Evolutionary conservation across 257 asterid genomes (phyloP), one percentile per base, ranked within the genome.

Genomic region (Nemophila menziesii): DNA sequence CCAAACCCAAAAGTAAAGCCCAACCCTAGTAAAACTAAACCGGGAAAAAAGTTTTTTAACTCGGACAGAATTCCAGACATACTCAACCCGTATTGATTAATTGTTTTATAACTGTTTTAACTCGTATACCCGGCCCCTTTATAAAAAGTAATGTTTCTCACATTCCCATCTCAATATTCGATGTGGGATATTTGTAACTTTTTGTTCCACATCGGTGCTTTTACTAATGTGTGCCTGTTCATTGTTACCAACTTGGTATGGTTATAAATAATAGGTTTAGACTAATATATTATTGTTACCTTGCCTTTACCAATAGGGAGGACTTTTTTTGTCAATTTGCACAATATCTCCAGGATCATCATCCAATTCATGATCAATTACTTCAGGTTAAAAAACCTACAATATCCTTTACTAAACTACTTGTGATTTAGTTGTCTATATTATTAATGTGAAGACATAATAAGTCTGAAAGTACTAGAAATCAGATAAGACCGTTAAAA

Each of bases 301-400:
- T 89, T 84, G 59, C 70, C 89, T 55, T 80, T 77, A 56, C 67
- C 64, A 52, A 46, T 58, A 49, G 58, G 46, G n/a, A 51, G 68
- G 49, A 59, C 67, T 52, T 66, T 69, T n/a, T 48, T 46, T 40
- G 33, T 68, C 64, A 27, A 54, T 49, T 43, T 55, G 44, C 58
- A 63, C 37, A 34, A 61, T 59, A 46, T 67, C 79, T 43, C 49
- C 61, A 39, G 42, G 48, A 34, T 71, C 85, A n/a, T 75, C 95
- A 23, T 80, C 85, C 68, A 63, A 39, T 49, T 89, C 94, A 45
- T 76, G 75, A 57, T 89, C 94, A 49, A 89, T 78, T 64, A 78
- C 61, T 65, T 84, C 93, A 27, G 62, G 82, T 61, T 16, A 58
- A 49, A 54, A 46, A 44, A 63, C 86, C 95, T 80, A 49, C 74